Conservation (phyloP, 208 protist species). For the Leishmania arabica region DNA sequence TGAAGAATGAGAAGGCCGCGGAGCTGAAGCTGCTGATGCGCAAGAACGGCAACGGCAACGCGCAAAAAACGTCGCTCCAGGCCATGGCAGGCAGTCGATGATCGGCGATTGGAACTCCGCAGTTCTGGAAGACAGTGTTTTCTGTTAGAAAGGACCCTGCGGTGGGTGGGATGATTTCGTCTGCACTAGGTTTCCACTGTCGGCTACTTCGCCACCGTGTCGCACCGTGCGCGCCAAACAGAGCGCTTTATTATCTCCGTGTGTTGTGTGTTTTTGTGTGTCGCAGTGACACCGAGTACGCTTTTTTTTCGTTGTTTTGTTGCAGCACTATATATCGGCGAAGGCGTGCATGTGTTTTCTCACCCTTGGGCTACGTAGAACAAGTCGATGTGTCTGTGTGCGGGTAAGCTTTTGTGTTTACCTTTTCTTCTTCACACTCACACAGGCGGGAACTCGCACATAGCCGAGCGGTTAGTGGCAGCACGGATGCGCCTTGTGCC, state of each 20-base stretch:
- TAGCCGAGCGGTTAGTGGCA: neutral
- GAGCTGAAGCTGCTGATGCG: conserved; percentile 4
- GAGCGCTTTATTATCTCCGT: neutral
- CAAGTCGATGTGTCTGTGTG: neutral
- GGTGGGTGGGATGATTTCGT: neutral
- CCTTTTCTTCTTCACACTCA: neutral
- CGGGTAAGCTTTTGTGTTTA: neutral
- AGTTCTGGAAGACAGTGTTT: neutral
- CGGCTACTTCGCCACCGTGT: neutral
- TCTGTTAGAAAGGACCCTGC: neutral
- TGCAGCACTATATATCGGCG: neutral
- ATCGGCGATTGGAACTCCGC: neutral
- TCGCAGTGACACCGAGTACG: neutral
- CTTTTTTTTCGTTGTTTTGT: neutral
- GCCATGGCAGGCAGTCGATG: conserved; percentile 3
- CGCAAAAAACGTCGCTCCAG: neutral
- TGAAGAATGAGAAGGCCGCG: neutral
- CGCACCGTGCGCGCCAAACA: neutral
- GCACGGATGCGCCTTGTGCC: neutral
- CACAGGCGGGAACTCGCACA: neutral
- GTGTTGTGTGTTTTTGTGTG: conserved; percentile 1
- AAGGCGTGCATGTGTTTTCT: neutral
- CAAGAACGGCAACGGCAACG: conserved; percentile 3
- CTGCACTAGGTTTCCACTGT: neutral
- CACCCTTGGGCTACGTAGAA: neutral